These are phyloP conservation scores for Polymyxa betae DNA, from an alignment of 208 protist genomes.

Conservation along the genomic window DNA sequence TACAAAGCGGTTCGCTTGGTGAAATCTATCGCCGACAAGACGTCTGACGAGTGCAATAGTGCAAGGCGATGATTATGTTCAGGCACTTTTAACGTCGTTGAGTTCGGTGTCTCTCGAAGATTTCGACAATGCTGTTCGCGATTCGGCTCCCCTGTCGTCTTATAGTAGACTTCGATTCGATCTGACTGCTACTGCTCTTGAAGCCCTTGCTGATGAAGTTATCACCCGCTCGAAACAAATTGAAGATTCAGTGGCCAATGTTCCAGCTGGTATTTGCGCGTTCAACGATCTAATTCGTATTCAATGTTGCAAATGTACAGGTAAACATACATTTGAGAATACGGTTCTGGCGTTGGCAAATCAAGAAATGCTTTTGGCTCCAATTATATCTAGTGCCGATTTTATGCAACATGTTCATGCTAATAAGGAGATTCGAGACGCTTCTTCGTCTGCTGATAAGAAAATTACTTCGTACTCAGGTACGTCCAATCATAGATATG, in stretches of 20 bases:
- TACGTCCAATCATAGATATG: background rate
- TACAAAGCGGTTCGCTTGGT: background rate
- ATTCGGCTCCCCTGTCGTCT: background rate
- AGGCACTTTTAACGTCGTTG: background rate
- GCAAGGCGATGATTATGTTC: background rate
- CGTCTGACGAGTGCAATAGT: background rate
- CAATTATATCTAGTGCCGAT: background rate
- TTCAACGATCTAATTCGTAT: background rate
- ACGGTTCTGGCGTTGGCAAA: slow-evolving; percentile 9
- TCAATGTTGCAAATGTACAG: background rate
- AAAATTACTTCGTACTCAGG: slow-evolving; percentile 15
- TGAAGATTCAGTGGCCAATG: background rate
- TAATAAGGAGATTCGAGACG: slow-evolving; percentile 44
- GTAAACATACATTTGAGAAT: slow-evolving; percentile 46
- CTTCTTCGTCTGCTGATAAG: background rate
- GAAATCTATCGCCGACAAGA: background rate
- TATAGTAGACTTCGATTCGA: slow-evolving; percentile 26
- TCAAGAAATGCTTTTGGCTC: background rate
- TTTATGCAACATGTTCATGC: slow-evolving; percentile 54
- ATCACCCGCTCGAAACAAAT: background rate
- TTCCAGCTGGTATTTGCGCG: background rate
- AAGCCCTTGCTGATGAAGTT: slow-evolving; percentile 15
- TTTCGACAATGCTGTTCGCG: slow-evolving; percentile 8
- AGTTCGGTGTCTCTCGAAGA: background rate
- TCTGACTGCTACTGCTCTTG: background rate